Conservation (phyloP, 208 protist genomes). For the Angomonas ambiguus region DNA sequence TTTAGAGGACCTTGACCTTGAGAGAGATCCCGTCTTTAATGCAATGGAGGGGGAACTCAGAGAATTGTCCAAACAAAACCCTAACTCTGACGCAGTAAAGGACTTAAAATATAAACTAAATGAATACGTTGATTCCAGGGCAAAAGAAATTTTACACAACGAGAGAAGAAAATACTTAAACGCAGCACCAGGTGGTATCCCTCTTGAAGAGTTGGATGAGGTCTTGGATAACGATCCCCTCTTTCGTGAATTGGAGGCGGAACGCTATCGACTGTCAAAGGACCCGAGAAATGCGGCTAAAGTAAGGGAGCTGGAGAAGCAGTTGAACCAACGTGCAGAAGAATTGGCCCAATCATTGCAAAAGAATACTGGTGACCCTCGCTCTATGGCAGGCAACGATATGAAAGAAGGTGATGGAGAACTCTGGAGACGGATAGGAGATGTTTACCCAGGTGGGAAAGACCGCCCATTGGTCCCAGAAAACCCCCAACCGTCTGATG, state of each 20-base stretch:
- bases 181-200: slow-evolving; percentile 15
- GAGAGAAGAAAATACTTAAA: slow-evolving; percentile 26
- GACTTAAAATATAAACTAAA: slow-evolving; percentile 27
- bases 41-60: slow-evolving; percentile 19
- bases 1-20: slow-evolving; percentile 26
- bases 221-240: slow-evolving; percentile 20
- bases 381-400: slow-evolving; percentile 8
- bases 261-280: slow-evolving; percentile 21
- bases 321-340: slow-evolving; percentile 28
- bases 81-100: slow-evolving; percentile 12
- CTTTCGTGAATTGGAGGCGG: slow-evolving; percentile 33
- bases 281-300: slow-evolving; percentile 13
- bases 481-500: slow-evolving; percentile 19
- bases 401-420: slow-evolving; percentile 42
- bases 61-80: slow-evolving; percentile 7
- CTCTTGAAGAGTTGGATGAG: slow-evolving; percentile 20
- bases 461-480: slow-evolving; percentile 27
- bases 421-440: slow-evolving; percentile 63
- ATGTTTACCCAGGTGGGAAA: slow-evolving; percentile 64
- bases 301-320: slow-evolving; percentile 32
- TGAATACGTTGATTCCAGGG: slow-evolving; percentile 20
- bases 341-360: slow-evolving; percentile 22
- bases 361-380: slow-evolving; percentile 8
- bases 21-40: slow-evolving; percentile 29
- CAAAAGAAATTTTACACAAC: slow-evolving; percentile 23